These are phyloP conservation scores for Eleusine coracana DNA, from an alignment of 176 grass and related monocot genomes.

Conservation along the genomic window DNA sequence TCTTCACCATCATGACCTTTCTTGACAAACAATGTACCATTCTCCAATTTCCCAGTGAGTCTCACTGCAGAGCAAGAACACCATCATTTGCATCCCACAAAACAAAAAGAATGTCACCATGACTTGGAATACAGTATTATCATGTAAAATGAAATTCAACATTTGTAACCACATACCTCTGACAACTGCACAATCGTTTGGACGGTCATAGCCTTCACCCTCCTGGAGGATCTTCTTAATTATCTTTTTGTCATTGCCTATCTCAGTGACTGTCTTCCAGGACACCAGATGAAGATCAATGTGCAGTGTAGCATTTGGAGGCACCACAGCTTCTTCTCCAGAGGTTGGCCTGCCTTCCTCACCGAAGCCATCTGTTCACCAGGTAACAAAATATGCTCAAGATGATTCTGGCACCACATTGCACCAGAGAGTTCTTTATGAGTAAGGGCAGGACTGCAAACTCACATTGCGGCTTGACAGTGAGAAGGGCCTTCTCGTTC, in stretches of 20 bases:
- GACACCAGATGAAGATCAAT: slow-evolving; percentile 75
- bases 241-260: slow-evolving; percentile 77
- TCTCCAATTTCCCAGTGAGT: slow-evolving; percentile 71
- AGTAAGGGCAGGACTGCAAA: slow-evolving; percentile 23
- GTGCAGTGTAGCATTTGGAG: slow-evolving; percentile 59
- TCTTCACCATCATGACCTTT: slow-evolving; percentile 80
- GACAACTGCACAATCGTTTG: slow-evolving; percentile 67
- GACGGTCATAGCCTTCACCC: slow-evolving; percentile 75
- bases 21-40: slow-evolving; percentile 77
- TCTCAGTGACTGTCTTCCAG: slow-evolving; percentile 73
- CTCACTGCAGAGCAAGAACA: slow-evolving; percentile 52
- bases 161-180: slow-evolving; percentile 44
- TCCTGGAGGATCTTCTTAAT: slow-evolving; percentile 72
- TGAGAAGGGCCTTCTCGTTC: slow-evolving; percentile 72
- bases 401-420: slow-evolving; percentile 16
- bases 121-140: not conserved
- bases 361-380: slow-evolving; percentile 74
- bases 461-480: slow-evolving; percentile 75
- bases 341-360: slow-evolving; percentile 49
- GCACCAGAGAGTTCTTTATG: not conserved
- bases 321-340: slow-evolving; percentile 52
- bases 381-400: not conserved
- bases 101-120: not conserved
- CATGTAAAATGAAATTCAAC: slow-evolving; percentile 18
- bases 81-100: not conserved